Conservation (phyloP, 2,329 filamentous ascomycete genomes). For the Apiospora rasikravindrae region DNA sequence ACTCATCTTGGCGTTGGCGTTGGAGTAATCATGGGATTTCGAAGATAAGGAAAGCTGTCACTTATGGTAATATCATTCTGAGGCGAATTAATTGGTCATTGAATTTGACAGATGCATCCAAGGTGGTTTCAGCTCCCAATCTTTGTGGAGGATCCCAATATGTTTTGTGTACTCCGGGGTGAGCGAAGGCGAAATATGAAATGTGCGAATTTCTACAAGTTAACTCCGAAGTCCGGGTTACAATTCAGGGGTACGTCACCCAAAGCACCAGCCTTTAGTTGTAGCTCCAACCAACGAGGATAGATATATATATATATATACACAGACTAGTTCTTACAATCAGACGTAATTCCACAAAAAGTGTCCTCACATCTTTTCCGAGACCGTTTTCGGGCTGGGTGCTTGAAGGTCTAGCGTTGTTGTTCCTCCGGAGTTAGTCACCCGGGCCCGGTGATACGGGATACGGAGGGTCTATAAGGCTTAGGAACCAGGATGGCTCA, state of each 20-base stretch:
- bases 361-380: background rate
- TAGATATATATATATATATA: no score
- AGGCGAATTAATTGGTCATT: no score
- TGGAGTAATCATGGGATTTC: background rate
- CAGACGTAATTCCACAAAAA: no score
- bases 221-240: background rate
- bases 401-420: no score
- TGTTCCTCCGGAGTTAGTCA: background rate
- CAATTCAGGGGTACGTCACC: background rate
- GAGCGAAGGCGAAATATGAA: background rate
- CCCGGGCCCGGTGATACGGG: background rate
- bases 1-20: background rate
- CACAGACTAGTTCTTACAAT: no score
- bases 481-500: background rate
- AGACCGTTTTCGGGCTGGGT: no score
- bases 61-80: background rate
- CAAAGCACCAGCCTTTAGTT: no score
- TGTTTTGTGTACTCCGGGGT: no score
- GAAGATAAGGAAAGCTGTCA: background rate
- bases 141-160: no score
- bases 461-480: background rate
- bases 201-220: background rate
- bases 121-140: no score
- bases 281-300: background rate
- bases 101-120: no score